These are phyloP conservation scores for Cryptococcus wingfieldii DNA, from an alignment of 1,284 basidiomycete genomes.

Conservation along the genomic window DNA sequence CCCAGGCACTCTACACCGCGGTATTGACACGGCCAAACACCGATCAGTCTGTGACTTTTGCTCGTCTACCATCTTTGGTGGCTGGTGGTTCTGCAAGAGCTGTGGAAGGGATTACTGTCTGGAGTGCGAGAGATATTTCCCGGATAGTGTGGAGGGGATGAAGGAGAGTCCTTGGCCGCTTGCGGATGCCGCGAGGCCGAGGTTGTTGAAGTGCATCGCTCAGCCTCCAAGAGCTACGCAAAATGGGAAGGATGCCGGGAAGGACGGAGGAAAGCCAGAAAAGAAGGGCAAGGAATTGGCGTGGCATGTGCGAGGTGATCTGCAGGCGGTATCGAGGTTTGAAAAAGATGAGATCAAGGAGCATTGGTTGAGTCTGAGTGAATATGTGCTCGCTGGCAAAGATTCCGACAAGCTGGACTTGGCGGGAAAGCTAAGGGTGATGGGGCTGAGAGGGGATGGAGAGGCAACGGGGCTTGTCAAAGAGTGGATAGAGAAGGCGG, in stretches of 20 bases:
- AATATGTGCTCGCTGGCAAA: conserved; percentile 22
- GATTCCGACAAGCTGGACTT: conserved; percentile 17
- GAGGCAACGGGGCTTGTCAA: conserved; percentile 11
- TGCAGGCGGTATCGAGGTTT: conserved; percentile 76
- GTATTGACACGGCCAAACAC: not conserved
- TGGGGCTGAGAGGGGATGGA: conserved; percentile 23
- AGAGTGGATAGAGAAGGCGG: not conserved
- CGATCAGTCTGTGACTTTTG: conserved; percentile 62
- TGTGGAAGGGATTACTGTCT: conserved; percentile 87
- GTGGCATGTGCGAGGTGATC: conserved; percentile 51
- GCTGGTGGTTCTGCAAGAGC: conserved; percentile 79
- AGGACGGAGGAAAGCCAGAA: conserved; percentile 5
- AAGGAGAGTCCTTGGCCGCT: conserved; percentile 46
- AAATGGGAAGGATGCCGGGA: not conserved
- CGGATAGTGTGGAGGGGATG: conserved; percentile 58
- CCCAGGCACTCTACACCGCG: not conserved
- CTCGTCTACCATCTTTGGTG: conserved; percentile 83
- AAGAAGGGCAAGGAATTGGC: not conserved
- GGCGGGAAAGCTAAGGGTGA: conserved; percentile 20
- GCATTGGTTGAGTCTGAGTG: conserved; percentile 37
- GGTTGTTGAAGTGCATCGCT: conserved; percentile 26
- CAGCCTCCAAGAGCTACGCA: not conserved
- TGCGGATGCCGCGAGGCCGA: conserved; percentile 48
- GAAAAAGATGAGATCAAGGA: conserved; percentile 60
- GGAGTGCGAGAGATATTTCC: conserved; percentile 71